Base-by-base conservation (phyloP, 75 land plant species). In the Isoetes taiwanensis region DNA sequence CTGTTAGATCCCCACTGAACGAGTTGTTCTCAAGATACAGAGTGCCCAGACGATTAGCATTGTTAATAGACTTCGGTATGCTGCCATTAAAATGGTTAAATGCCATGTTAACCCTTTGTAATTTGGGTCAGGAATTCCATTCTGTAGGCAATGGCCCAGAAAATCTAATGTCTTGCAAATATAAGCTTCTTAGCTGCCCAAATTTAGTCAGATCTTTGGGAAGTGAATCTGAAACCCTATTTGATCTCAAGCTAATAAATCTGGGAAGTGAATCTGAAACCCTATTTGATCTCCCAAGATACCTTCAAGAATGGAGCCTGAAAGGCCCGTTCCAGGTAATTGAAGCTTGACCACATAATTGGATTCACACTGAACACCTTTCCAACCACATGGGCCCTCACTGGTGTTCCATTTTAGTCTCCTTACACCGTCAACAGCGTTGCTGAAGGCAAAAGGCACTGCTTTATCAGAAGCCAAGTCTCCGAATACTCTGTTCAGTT, bases 41-140 rank as follows among this genome's bases (percentile, higher is more conserved):
- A 31, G 31, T 55, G 76, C 42, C 41, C 14, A 86, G 67, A 19
- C 70, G 68, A 17, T 58, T 64, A 10, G 66, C 50, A 3, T 26
- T 31, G 32, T 56, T 37, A 8, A 77, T 35, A 10, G 56, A 67
- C 1, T 11, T 17, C 0, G 86, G 83, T 24, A 86, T 30, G 12
- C 43, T 20, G 3, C 87, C 87, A 11, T 62, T 24, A 46, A 86
- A 66, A 30, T 24, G 32, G 53, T 86, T 86, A 71, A 41, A 28
- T n/a, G 88, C 73, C 10, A 86, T 61, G 32, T 80, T 84, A 25
- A 86, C 52, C n/a, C 68, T 66, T 1, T 65, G 65, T 28, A 86
- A 54, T 5, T 73, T 71, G 41, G 66, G 80, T 34, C 81, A 74
- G 26, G 33, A 33, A 12, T 66, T 12, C 43, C 78, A 26, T 2